These are phyloP conservation scores for Trichoderma aggressivum DNA, from an alignment of 2,329 filamentous ascomycete species.

Conservation along the genomic window DNA sequence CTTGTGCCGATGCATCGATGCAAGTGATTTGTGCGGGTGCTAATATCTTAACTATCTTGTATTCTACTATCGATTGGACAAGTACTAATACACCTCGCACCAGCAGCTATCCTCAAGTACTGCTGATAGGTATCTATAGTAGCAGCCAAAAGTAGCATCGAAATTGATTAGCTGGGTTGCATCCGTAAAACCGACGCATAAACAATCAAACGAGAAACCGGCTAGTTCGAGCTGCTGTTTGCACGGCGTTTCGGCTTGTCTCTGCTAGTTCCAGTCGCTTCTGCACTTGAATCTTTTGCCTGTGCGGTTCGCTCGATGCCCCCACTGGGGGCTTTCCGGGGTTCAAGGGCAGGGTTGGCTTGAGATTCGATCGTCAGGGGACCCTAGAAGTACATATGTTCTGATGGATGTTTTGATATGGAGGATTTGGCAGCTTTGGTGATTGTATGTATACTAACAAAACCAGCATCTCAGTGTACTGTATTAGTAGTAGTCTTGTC, in stretches of 20 bases:
- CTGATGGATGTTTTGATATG: not conserved
- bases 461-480: not conserved
- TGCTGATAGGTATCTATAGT: not conserved
- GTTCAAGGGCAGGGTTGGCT: not conserved
- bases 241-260: not conserved
- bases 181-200: not conserved
- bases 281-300: not conserved
- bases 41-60: not conserved
- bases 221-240: not conserved
- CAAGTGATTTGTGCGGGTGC: not conserved
- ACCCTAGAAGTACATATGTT: not conserved
- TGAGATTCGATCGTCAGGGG: not conserved
- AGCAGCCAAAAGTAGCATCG: not conserved
- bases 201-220: not conserved
- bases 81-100: not conserved
- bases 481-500: too few species aligned
- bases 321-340: constrained; percentile 14
- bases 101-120: not conserved
- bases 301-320: constrained; percentile 8
- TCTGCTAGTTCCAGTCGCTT: not conserved
- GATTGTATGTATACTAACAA: not conserved
- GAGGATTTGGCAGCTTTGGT: not conserved
- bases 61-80: too few species aligned
- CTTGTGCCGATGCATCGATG: not conserved
- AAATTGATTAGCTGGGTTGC: not conserved